A percentile compares a stretch with the other conserved stretches of the same genome.
These are phyloP conservation scores for Eurotiales sp. DNA, from an alignment of 2,329 filamentous ascomycete genomes.

Conservation along the genomic window DNA sequence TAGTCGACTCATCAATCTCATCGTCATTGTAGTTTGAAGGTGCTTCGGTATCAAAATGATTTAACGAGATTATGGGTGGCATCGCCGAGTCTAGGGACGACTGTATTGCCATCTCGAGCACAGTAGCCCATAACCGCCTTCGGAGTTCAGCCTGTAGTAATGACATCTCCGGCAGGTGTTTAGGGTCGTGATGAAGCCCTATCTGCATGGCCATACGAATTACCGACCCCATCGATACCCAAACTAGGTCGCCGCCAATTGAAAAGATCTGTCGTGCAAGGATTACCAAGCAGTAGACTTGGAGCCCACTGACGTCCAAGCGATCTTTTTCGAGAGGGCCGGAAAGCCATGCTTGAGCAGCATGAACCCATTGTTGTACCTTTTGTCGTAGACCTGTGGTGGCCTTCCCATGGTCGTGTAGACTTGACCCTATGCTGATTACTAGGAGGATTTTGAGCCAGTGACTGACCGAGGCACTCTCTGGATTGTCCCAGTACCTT, in stretches of 20 bases:
- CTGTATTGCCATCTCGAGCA: conserved; percentile 31
- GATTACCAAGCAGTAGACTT: conserved; percentile 30
- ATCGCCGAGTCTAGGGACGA: conserved; percentile 28
- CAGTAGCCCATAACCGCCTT: conserved; percentile 31
- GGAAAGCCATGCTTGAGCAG: conserved; percentile 24
- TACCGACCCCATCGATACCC: conserved; percentile 30
- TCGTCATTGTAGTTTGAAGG: conserved; percentile 23
- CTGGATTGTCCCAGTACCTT: conserved; percentile 42
- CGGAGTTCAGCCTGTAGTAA: conserved; percentile 22
- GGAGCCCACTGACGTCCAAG: conserved; percentile 22
- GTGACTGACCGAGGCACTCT: conserved; percentile 46
- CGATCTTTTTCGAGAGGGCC: conserved; percentile 25
- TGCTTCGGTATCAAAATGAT: conserved; percentile 28
- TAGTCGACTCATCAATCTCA: conserved; percentile 24
- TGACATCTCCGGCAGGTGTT: conserved; percentile 19
- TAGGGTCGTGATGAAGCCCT: conserved; percentile 31
- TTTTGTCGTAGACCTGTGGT: conserved; percentile 34
- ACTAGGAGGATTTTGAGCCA: conserved; percentile 58
- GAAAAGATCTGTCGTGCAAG: conserved; percentile 29
- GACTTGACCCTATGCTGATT: conserved; percentile 52
- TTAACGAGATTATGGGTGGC: conserved; percentile 24
- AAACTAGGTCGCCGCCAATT: conserved; percentile 31
- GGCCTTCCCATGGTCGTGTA: conserved; percentile 22
- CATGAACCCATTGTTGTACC: conserved; percentile 37
- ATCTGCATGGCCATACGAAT: conserved; percentile 27